Conservation (phyloP, 768 basidiomycete genomes). For the Lactifluus pinguis region DNA sequence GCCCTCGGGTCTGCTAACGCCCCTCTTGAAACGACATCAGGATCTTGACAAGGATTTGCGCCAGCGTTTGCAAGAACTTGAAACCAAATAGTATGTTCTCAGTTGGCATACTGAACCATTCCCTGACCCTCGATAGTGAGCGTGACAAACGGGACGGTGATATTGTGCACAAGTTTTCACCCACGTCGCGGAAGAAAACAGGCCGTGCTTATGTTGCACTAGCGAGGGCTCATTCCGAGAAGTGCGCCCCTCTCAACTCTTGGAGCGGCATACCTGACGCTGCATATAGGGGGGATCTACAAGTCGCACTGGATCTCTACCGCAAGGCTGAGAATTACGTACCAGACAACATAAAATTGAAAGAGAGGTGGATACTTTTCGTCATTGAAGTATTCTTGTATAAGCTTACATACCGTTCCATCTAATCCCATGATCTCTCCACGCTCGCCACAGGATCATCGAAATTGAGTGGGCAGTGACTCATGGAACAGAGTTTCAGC, state of each 20-base stretch:
- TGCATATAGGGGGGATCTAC: slow-evolving; percentile 58
- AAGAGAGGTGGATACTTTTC: slow-evolving; percentile 81
- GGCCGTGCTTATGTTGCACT: slow-evolving; percentile 79
- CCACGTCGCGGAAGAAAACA: slow-evolving; percentile 70
- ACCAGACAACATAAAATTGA: slow-evolving; percentile 77
- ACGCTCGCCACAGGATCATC: slow-evolving; percentile 47
- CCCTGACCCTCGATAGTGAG: slow-evolving; percentile 36
- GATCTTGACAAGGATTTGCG: slow-evolving; percentile 64
- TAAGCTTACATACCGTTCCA: slow-evolving; percentile 14
- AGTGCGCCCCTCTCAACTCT: slow-evolving; percentile 36
- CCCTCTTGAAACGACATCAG: slow-evolving; percentile 52
- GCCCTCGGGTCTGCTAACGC: slow-evolving; percentile 48
- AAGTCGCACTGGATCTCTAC: slow-evolving; percentile 72
- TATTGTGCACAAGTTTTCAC: slow-evolving; percentile 56
- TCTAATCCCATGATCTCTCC: slow-evolving; percentile 25
- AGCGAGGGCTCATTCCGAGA: slow-evolving; percentile 72
- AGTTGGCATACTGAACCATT: not conserved
- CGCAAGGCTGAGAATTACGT: slow-evolving; percentile 75
- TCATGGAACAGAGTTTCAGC: slow-evolving; percentile 49
- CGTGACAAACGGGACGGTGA: slow-evolving; percentile 51
- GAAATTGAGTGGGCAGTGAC: slow-evolving; percentile 75
- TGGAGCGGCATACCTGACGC: not conserved
- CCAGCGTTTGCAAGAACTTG: slow-evolving; percentile 55
- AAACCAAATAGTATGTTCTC: slow-evolving; percentile 57
- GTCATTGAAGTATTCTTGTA: slow-evolving; percentile 55